phyloP scores from a whole-genome alignment of 768 basidiomycete genomes.

The Podaxis rugospora region DNA sequence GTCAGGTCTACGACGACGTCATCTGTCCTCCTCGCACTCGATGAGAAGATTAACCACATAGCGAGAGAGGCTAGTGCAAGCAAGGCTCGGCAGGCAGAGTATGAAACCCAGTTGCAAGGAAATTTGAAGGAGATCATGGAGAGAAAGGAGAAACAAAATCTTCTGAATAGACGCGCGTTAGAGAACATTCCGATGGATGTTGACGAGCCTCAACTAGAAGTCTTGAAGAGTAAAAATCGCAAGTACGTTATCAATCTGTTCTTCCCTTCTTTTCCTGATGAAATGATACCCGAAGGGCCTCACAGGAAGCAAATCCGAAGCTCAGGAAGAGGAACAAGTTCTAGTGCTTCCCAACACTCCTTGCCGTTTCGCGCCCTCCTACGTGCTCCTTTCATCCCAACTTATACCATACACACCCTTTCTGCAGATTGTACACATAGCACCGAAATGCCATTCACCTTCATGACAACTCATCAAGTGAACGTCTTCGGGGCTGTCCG shows the following conservation, averaged over 20 bases:
- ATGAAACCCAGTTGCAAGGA: slow-evolving; percentile 49
- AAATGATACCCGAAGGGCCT: slow-evolving; percentile 22
- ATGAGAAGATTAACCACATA: slow-evolving; percentile 61
- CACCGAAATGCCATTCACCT: not conserved
- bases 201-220: slow-evolving; percentile 47
- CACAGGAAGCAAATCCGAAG: slow-evolving; percentile 41
- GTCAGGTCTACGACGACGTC: slow-evolving; percentile 68
- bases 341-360: slow-evolving; percentile 18
- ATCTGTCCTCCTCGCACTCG: slow-evolving; percentile 66
- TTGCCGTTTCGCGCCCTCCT: not conserved
- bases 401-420: not conserved
- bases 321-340: slow-evolving; percentile 58
- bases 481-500: not conserved
- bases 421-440: slow-evolving; percentile 4
- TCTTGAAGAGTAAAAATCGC: slow-evolving; percentile 50
- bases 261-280: not conserved
- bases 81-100: slow-evolving; percentile 42
- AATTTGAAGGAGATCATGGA: slow-evolving; percentile 60
- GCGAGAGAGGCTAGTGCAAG: slow-evolving; percentile 34
- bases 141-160: slow-evolving; percentile 51
- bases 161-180: slow-evolving; percentile 2
- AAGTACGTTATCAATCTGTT: slow-evolving; percentile 39
- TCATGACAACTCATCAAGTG: not conserved
- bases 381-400: not conserved
- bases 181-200: slow-evolving; percentile 58